phyloP scores from a whole-genome alignment of 352 stramenopile species.

The Pythium rishiriense region DNA sequence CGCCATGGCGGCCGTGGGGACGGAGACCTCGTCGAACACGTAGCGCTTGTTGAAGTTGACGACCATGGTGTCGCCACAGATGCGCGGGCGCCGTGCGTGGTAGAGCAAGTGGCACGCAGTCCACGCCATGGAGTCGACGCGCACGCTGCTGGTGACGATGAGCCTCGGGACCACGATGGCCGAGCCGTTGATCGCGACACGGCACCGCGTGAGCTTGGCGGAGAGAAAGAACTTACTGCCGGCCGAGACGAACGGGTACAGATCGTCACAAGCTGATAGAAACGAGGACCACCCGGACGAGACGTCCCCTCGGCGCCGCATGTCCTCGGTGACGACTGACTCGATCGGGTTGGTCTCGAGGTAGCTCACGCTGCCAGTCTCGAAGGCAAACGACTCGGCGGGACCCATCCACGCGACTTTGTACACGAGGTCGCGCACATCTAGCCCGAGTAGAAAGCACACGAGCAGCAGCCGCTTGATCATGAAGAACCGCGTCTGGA shows the following conservation, averaged over 20 bases:
- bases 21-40: constrained; percentile 23
- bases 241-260: constrained; percentile 19
- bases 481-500: constrained; percentile 17
- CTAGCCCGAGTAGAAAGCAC: constrained; percentile 9
- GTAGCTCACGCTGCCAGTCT: constrained; percentile 4
- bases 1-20: constrained; percentile 2
- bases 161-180: constrained; percentile 24
- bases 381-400: constrained; percentile 15
- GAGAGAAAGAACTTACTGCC: constrained; percentile 31
- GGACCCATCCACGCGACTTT: constrained; percentile 11
- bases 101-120: constrained; percentile 41
- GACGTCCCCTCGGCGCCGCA: background rate
- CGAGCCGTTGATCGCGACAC: constrained; percentile 2
- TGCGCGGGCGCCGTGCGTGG: constrained; percentile 32
- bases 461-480: constrained; percentile 19
- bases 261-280: constrained; percentile 31
- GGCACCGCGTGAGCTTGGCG: constrained; percentile 32
- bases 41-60: constrained; percentile 42
- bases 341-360: constrained; percentile 9
- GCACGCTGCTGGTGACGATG: constrained; percentile 38
- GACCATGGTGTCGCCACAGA: constrained; percentile 51
- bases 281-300: constrained; percentile 41
- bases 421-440: constrained; percentile 23
- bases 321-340: constrained; percentile 3
- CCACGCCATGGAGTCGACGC: constrained; percentile 51